Base-by-base conservation (phyloP, 768 basidiomycete species). In the Tephrocybe sp. region DNA sequence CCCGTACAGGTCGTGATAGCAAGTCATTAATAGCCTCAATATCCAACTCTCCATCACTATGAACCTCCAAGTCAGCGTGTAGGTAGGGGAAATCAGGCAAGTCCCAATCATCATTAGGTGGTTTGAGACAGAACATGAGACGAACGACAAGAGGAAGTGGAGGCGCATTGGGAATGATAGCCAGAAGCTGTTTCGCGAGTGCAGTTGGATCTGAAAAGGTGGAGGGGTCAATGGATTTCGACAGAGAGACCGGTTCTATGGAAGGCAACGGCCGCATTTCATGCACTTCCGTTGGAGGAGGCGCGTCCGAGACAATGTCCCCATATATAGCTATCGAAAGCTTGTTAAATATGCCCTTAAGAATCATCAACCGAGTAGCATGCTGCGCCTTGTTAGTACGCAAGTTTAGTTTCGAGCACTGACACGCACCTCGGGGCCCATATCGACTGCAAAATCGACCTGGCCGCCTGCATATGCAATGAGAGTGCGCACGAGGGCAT, bases 121-220 rank as follows among this genome's bases (percentile, higher is more conserved):
- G 87, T 61, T 91, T 91, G 42, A 92, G 71, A 62, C 88, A 90
- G 58, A 90, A 86, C 79, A 90, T 85, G 20, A 91, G 72, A 23
- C 85, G 78, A 33, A 87, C 76, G 43, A 87, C 75, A 12, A 89
- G 77, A 5, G 80, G 71, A 4, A 91, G 75, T 1, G 83, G 74
- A 1, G 88, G 86, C 0, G 84, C 70, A 37, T 82, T 73, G 9
- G 85, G 81, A 15, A 88, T 80, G 23, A 87, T 68, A 4, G 73
- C 60, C 20, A 91, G 74, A 10, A 93, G 70, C 49, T 83, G 73
- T 48, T 76, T 76, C 1, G 88, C 88, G 20, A 90, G 71, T 23
- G 54, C 60, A 7, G 80, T 83, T 0, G 90, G 88, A 59, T 88
- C 84, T 1, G 68, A 55, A 23, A 74, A 70, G 54, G 77, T 80